These are phyloP conservation scores for Candida orba DNA, from an alignment of 805 yeast genomes.

Conservation along the genomic window DNA sequence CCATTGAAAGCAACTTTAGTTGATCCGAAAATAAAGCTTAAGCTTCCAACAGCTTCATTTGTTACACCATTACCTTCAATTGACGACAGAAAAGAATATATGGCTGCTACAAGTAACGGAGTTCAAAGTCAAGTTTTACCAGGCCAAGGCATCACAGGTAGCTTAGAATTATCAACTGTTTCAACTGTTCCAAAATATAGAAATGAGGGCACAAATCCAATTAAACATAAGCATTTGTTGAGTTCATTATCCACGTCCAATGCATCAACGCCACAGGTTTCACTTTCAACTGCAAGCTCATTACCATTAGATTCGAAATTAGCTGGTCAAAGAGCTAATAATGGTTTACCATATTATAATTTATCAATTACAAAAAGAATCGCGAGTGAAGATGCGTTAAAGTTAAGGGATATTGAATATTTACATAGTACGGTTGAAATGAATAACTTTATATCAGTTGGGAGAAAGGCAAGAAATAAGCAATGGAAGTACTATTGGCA, in stretches of 20 bases:
- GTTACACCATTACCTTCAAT: slow-evolving; percentile 18
- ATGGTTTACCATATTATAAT: slow-evolving; percentile 39
- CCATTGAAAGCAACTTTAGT: background rate
- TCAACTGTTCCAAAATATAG: slow-evolving; percentile 21
- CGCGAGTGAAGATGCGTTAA: slow-evolving; percentile 26
- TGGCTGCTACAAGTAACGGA: slow-evolving; percentile 14
- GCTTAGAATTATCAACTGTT: slow-evolving; percentile 19
- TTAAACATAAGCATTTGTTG: slow-evolving; percentile 12
- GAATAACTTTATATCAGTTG: slow-evolving; percentile 36
- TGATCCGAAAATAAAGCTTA: slow-evolving; percentile 3
- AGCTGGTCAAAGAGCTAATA: slow-evolving; percentile 22
- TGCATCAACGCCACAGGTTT: slow-evolving; percentile 2
- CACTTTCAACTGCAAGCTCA: slow-evolving; percentile 21
- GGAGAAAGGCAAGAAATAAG: slow-evolving; percentile 33
- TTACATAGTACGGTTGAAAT: slow-evolving; percentile 41
- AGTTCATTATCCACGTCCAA: slow-evolving; percentile 9
- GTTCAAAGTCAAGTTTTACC: slow-evolving; percentile 20
- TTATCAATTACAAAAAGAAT: slow-evolving; percentile 23
- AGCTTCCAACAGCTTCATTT: slow-evolving; percentile 2
- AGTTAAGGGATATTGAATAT: slow-evolving; percentile 41
- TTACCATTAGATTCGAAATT: slow-evolving; percentile 13
- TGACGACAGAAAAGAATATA: slow-evolving; percentile 22
- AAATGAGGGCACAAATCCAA: slow-evolving; percentile 3
- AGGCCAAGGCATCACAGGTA: slow-evolving; percentile 26
- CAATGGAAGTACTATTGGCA: slow-evolving; percentile 46